Conservation (phyloP, 2,329 filamentous ascomycete species). For the Endothia cerciana region DNA sequence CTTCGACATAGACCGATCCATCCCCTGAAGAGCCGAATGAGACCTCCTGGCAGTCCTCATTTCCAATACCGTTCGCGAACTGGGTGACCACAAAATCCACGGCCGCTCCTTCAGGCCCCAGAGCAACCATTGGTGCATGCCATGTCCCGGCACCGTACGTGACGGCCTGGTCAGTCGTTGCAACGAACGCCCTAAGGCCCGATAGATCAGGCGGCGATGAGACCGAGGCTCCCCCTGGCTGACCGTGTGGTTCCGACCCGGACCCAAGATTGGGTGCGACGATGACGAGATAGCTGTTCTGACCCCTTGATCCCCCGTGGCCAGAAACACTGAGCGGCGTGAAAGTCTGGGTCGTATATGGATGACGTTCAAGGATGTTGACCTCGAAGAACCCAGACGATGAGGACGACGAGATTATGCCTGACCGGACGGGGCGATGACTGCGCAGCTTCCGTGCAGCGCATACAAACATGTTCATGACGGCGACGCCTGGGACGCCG, state of each 20-base stretch:
- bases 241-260: not conserved
- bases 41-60: slow-evolving; percentile 89
- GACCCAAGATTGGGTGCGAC: slow-evolving; percentile 74
- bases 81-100: slow-evolving; percentile 91
- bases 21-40: slow-evolving; percentile 36
- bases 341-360: slow-evolving; percentile 94
- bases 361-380: slow-evolving; percentile 82
- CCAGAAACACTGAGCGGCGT: slow-evolving; percentile 65
- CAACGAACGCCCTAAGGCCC: slow-evolving; percentile 76
- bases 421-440: slow-evolving; percentile 11
- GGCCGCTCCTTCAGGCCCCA: slow-evolving; percentile 62
- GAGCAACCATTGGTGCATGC: slow-evolving; percentile 93
- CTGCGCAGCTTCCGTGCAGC: slow-evolving; percentile 60
- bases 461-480: slow-evolving; percentile 91
- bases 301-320: slow-evolving; percentile 37
- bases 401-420: slow-evolving; percentile 21
- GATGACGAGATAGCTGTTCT: slow-evolving; percentile 74
- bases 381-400: slow-evolving; percentile 61
- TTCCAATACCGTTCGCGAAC: slow-evolving; percentile 78
- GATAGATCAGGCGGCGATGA: slow-evolving; percentile 68
- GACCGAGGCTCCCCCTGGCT: not conserved
- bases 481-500: slow-evolving; percentile 57
- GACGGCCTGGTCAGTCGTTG: slow-evolving; percentile 77
- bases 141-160: slow-evolving; percentile 92
- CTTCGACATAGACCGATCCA: slow-evolving; percentile 18